Evolutionary conservation across 2,329 filamentous ascomycete species (phyloP), one percentile per base, ranked within the genome.

Genomic region (Mycosphaerella sp.): DNA sequence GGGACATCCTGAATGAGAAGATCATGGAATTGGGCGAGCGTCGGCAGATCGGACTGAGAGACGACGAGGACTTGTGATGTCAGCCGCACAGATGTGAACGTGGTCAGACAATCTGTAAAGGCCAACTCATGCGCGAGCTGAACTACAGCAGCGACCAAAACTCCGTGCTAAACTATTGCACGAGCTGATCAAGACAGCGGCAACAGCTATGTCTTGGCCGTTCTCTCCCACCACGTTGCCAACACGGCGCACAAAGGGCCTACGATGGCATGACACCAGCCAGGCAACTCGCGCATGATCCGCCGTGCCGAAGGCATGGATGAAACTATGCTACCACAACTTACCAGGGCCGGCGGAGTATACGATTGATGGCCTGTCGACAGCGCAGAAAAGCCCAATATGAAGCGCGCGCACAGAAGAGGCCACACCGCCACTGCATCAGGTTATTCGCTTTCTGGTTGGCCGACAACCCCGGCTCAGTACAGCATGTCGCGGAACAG

Each of bases 1-100:
- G 87, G 54, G 78, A 79, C 36, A 79, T 96, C 21, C 71, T 98
- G 60, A 85, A 85, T 37, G 88, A 91, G 64, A 97, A 97, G 80
- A 97, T 98, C 64, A 79, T 84, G 45, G 87, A 94, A 66, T 63
- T 93, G 62, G 89, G 84, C 0, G 90, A 96, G 74, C 76, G 75
- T 65, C 77, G 82, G 65, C 70, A 84, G 36, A 75, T 77, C 53
- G 82, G 80, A 7, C 71, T 80, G 66, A 80, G 80, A 16, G 83
- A 79, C 39, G 84, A 80, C 14, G 79, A 68, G 34, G 65, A 68
- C 35, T 41, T 58, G 27, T 60, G 34, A 52, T 25, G 13, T 21
- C 10, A 41, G 10, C 21, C 39, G 4, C 18, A 14, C 17, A 39
- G 8, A 13, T 39, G 21, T 25, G 21, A 25, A 25, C 21, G 21